phyloP scores from a whole-genome alignment of 2,329 filamentous ascomycete genomes.

The Curvularia eragrostidis region DNA sequence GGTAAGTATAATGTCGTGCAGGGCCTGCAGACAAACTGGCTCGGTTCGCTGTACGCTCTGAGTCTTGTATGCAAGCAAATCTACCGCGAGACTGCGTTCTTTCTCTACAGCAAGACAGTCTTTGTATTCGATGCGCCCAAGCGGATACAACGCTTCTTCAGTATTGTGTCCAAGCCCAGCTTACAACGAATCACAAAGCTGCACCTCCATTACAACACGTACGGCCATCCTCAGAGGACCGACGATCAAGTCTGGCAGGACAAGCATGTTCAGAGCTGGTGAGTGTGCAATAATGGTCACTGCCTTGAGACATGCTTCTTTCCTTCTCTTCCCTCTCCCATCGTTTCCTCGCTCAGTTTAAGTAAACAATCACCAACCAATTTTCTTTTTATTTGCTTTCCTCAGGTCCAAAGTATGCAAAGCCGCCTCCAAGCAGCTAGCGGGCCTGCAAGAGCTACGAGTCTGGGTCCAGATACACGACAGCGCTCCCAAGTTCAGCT shows the following conservation, averaged over 20 bases:
- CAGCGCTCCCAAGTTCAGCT: conserved; percentile 26
- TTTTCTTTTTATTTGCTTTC: background rate
- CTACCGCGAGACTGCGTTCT: conserved; percentile 30
- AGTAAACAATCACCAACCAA: background rate
- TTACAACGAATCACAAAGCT: conserved; percentile 36
- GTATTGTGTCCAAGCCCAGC: conserved; percentile 20
- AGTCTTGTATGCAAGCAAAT: conserved; percentile 40
- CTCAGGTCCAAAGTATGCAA: conserved; percentile 26
- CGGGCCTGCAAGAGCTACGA: conserved; percentile 28
- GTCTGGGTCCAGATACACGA: conserved; percentile 32
- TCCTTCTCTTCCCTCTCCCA: background rate
- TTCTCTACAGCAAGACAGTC: conserved; percentile 39
- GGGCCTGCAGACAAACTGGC: conserved; percentile 39
- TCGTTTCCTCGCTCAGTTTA: background rate
- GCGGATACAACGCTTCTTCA: conserved; percentile 38
- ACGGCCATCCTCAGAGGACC: conserved; percentile 27
- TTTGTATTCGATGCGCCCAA: conserved; percentile 42
- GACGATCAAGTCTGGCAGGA: conserved; percentile 30
- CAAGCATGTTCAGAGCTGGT: conserved; percentile 37
- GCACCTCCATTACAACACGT: conserved; percentile 40
- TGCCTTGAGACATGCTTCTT: background rate
- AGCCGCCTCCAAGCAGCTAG: conserved; percentile 27
- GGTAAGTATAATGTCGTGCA: conserved; percentile 28
- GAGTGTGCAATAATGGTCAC: background rate
- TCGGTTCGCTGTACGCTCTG: conserved; percentile 35